These are phyloP conservation scores for Trypanosomatidae sp. DNA, from an alignment of 208 protist genomes.

Conservation along the genomic window DNA sequence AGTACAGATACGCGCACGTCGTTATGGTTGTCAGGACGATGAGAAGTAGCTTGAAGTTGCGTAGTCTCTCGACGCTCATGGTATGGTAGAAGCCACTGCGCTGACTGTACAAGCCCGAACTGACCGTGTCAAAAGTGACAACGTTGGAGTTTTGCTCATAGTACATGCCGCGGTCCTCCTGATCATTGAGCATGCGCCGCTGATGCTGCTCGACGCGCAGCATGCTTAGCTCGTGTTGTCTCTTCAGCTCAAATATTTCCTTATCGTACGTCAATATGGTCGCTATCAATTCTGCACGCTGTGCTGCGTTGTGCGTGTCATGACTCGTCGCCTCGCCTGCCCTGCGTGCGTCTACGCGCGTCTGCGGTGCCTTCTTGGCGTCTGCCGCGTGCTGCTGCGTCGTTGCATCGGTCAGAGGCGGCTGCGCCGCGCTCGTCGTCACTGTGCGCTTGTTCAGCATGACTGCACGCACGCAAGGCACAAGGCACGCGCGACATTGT, in stretches of 20 bases:
- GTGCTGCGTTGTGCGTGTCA: slow-evolving; percentile 1
- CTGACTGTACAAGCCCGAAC: slow-evolving; percentile 72
- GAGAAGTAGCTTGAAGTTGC: slow-evolving; percentile 72
- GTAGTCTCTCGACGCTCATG: slow-evolving; percentile 64
- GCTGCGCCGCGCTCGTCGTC: too few species aligned
- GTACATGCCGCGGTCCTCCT: slow-evolving; percentile 84
- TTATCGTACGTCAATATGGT: slow-evolving; percentile 76
- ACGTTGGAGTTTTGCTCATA: slow-evolving; percentile 88
- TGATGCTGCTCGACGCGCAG: slow-evolving; percentile 79
- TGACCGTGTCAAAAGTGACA: slow-evolving; percentile 82
- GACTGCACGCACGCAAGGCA: too few species aligned
- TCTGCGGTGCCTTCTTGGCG: too few species aligned
- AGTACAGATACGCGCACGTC: slow-evolving; percentile 72
- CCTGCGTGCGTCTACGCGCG: too few species aligned
- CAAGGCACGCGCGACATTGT: too few species aligned
- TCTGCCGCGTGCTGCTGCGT: too few species aligned
- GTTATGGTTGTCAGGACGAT: slow-evolving; percentile 38
- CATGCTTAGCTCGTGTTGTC: slow-evolving; percentile 86
- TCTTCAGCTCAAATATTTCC: slow-evolving; percentile 81
- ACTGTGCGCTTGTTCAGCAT: too few species aligned
- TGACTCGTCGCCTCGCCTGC: too few species aligned
- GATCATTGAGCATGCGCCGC: slow-evolving; percentile 67
- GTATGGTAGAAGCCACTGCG: slow-evolving; percentile 82
- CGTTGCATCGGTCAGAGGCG: too few species aligned
- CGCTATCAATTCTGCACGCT: slow-evolving; percentile 39